Evolutionary conservation across 768 basidiomycete genomes (phyloP).

Genomic region (Lactarius trivialis): DNA sequence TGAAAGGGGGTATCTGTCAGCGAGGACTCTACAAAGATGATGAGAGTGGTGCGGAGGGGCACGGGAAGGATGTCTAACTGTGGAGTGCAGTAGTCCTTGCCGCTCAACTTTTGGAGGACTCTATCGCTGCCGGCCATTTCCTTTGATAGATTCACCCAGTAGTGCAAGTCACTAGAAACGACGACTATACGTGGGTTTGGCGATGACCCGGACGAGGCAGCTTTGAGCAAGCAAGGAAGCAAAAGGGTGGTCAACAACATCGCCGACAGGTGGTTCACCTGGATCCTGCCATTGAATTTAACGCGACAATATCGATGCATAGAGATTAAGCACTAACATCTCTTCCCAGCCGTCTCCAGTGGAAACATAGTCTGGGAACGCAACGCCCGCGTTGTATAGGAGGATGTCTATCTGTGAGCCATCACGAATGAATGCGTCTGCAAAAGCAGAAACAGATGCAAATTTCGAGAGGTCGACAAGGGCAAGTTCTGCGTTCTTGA

Average conservation of each 20-base stretch:
- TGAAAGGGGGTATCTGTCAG: conserved; percentile 8
- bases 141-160: background rate
- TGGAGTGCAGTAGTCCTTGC: conserved; percentile 11
- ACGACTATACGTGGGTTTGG: conserved; percentile 17
- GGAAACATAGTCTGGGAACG: conserved; percentile 23
- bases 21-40: conserved; percentile 3
- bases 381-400: conserved; percentile 28
- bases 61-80: background rate
- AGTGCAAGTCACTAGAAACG: conserved; percentile 18
- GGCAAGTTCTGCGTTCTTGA: conserved; percentile 11
- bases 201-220: conserved; percentile 11
- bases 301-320: background rate
- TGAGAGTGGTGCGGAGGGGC: background rate
- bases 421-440: conserved; percentile 22
- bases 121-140: conserved; percentile 8
- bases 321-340: conserved; percentile 20
- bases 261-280: conserved; percentile 34
- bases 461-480: conserved; percentile 28
- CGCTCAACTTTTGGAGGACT: conserved; percentile 5
- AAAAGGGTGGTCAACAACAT: conserved; percentile 10
- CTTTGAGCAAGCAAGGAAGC: conserved; percentile 16
- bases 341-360: conserved; percentile 30
- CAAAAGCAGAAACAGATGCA: conserved; percentile 27
- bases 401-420: conserved; percentile 27
- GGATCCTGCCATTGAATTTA: conserved; percentile 31